These are phyloP conservation scores for Trichoderma sp. DNA, from an alignment of 2,329 filamentous ascomycete species.

Conservation along the genomic window DNA sequence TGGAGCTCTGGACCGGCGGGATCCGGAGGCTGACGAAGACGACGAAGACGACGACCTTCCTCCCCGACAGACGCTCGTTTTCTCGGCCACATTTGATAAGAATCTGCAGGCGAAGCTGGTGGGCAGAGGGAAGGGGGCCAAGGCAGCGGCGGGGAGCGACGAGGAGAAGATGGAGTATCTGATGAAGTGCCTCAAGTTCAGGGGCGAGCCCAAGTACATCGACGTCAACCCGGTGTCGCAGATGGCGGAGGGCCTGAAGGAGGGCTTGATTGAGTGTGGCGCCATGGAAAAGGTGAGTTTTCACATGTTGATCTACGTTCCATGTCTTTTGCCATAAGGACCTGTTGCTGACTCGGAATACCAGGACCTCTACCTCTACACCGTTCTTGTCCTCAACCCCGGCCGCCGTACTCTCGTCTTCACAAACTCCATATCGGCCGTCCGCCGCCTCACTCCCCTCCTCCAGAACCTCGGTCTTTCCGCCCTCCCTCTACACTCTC, in stretches of 20 bases:
- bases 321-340: not conserved
- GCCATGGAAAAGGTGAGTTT: slow-evolving; percentile 81
- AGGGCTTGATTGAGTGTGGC: slow-evolving; percentile 88
- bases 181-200: slow-evolving; percentile 85
- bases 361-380: slow-evolving; percentile 88
- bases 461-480: slow-evolving; percentile 80
- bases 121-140: slow-evolving; percentile 62
- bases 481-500: slow-evolving; percentile 80
- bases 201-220: slow-evolving; percentile 83
- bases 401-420: slow-evolving; percentile 84
- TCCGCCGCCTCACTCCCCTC: slow-evolving; percentile 81
- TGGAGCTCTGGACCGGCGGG: slow-evolving; percentile 71
- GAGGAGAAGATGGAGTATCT: slow-evolving; percentile 91
- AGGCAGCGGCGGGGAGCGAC: slow-evolving; percentile 57
- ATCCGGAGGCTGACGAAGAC: slow-evolving; percentile 60
- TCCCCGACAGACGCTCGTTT: slow-evolving; percentile 84
- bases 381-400: slow-evolving; percentile 79
- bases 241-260: slow-evolving; percentile 83
- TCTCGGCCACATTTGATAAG: slow-evolving; percentile 95
- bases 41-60: slow-evolving; percentile 49
- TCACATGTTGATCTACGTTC: not conserved
- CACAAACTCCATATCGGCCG: slow-evolving; percentile 92
- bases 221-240: slow-evolving; percentile 88
- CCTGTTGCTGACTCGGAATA: slow-evolving; percentile 30
- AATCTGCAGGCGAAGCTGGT: slow-evolving; percentile 87